phyloP scores from a whole-genome alignment of 2,329 filamentous ascomycete genomes.

The Aspergillus proliferans region DNA sequence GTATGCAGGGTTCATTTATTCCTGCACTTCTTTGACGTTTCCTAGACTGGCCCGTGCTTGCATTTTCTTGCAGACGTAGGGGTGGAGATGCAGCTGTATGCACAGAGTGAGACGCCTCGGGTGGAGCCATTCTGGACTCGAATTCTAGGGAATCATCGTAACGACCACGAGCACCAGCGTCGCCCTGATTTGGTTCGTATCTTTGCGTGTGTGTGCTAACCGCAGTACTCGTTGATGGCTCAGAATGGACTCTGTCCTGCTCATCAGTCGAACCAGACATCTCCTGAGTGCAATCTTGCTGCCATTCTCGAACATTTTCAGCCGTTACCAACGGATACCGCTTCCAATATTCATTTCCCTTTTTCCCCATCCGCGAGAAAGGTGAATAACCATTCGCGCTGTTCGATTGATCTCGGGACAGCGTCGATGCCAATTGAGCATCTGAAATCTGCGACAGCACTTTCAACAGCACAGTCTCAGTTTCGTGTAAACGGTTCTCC shows the following conservation, averaged over 20 bases:
- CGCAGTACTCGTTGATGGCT: not conserved
- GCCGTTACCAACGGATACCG: slow-evolving; percentile 29
- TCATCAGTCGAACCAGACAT: not conserved
- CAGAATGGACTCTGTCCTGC: not conserved
- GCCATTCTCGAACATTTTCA: slow-evolving; percentile 31
- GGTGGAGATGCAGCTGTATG: not conserved
- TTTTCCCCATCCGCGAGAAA: slow-evolving; percentile 22
- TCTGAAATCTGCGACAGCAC: slow-evolving; percentile 30
- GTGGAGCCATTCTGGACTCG: not conserved
- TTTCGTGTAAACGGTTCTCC: slow-evolving; percentile 38
- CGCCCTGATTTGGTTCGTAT: not conserved
- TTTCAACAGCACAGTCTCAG: slow-evolving; percentile 35
- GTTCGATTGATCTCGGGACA: slow-evolving; percentile 7
- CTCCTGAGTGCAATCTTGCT: slow-evolving; percentile 19
- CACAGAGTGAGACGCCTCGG: not conserved
- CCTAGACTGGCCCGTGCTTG: not conserved
- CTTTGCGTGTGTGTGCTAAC: not conserved
- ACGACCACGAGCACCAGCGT: not conserved
- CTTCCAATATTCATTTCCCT: slow-evolving; percentile 34
- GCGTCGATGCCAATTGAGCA: slow-evolving; percentile 22
- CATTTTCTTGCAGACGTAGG: not conserved
- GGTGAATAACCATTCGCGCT: slow-evolving; percentile 7
- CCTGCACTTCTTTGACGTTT: not conserved
- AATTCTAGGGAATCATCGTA: not conserved
- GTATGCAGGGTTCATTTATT: not conserved